Evolutionary conservation across 129 eudicot genomes (phyloP).

Genomic region (Escallonia rubra): DNA sequence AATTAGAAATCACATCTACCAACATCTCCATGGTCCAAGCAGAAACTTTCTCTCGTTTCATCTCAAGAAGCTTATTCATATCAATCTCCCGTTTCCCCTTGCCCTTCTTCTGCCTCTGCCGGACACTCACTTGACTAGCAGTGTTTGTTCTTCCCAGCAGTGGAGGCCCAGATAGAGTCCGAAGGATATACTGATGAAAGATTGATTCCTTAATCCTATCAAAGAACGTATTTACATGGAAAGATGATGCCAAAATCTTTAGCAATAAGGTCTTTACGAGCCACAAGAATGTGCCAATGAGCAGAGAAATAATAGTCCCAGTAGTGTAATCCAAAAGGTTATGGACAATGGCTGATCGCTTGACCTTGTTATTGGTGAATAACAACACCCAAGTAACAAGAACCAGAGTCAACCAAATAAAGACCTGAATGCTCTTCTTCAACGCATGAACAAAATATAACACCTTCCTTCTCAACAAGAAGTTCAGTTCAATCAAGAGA

Average conservation of each 20-base stretch:
- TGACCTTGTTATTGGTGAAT: too few relatives aligned
- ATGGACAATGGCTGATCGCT: too few relatives aligned
- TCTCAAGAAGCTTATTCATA: constrained; percentile 63
- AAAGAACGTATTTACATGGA: constrained; percentile 83
- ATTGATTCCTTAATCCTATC: constrained; percentile 89
- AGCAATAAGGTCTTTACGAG: constrained; percentile 64
- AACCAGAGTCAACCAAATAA: too few relatives aligned
- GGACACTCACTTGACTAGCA: constrained; percentile 45
- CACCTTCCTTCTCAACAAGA: too few relatives aligned
- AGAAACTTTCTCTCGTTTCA: constrained; percentile 85
- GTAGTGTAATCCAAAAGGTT: constrained; percentile 50
- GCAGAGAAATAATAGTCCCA: constrained; percentile 55
- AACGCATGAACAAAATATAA: too few relatives aligned
- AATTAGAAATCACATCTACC: constrained; percentile 62
- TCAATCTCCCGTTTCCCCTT: constrained; percentile 66
- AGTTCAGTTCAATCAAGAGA: too few relatives aligned
- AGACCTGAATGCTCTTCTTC: too few relatives aligned
- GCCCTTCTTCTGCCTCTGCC: constrained; percentile 23
- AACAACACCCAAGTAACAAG: too few relatives aligned
- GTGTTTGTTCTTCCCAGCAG: constrained; percentile 50
- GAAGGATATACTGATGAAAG: constrained; percentile 73
- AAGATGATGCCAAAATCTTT: constrained; percentile 72
- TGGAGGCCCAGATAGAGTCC: constrained; percentile 75
- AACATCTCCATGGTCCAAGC: constrained; percentile 92
- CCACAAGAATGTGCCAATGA: constrained; percentile 75